Evolutionary conservation across 2,329 filamentous ascomycete genomes (phyloP), one percentile per base, ranked within the genome.

Genomic region (Canariomyces notabilis): DNA sequence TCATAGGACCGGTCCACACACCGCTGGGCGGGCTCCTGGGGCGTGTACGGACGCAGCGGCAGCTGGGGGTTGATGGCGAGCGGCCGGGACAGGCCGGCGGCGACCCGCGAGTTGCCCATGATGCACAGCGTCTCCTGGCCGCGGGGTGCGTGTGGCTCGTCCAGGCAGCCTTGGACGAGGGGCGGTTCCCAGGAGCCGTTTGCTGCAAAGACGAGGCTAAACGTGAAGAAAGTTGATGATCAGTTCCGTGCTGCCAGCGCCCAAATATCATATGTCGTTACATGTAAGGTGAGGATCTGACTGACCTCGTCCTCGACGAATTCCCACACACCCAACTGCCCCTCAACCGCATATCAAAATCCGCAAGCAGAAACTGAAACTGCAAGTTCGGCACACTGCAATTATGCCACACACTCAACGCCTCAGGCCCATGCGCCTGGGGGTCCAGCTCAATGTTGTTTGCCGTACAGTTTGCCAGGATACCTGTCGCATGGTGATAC

Each of bases 41-140:
- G 51, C 9, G 49, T 51, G 18, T 46, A 55, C 5, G 49, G 51
- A 3, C 46, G 33, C 18, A 50, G 21, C 1, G 53, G 53, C 22
- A 48, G 44, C 26, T 55, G 53, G 8, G 51, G 53, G 6, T 43
- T 18, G 16, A 55, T 50, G 2, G 23, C n/a, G 29, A 55, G 23
- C 1, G 52, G 50, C 7, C 36, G 41, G 4, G 48, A 41, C 11
- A 53, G 46, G 4, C 20, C n/a, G 5, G 21, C 46, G 29, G 44
- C 38, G 11, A 53, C 50, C 15, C 53, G 49, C 2, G 52, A 55
- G 18, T 50, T 50, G 12, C 52, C 52, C 52, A 53, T 51, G 39
- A 55, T 49, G 29, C 52, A 55, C 12, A 53, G 38, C 2, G 39
- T 49, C 32, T 55, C 52, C 37, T 51, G 16, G 2, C 52, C 53